Evolutionary conservation across 352 stramenopile genomes (phyloP).

Genomic region (Phytopythium aichiense): DNA sequence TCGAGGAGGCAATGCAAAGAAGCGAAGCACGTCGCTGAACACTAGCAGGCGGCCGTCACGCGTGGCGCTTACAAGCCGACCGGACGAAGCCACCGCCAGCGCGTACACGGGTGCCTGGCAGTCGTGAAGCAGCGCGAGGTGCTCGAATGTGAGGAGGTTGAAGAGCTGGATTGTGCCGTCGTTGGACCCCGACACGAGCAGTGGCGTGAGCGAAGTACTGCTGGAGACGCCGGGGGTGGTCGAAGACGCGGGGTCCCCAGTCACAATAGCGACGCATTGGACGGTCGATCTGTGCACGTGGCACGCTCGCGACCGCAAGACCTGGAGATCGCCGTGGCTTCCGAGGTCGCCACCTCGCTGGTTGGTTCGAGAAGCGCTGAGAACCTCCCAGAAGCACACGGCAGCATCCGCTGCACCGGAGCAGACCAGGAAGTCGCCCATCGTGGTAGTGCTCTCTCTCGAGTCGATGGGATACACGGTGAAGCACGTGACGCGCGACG

Average conservation of each 20-base stretch:
- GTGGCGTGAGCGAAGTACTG: not conserved
- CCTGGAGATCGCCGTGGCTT: not conserved
- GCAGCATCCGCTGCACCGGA: slow-evolving; percentile 52
- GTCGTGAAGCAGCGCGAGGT: slow-evolving; percentile 40
- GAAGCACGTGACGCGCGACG: slow-evolving; percentile 51
- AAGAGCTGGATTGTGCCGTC: slow-evolving; percentile 75
- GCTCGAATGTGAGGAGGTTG: slow-evolving; percentile 29
- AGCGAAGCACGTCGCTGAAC: slow-evolving; percentile 24
- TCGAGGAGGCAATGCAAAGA: not conserved
- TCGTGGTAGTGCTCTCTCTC: slow-evolving; percentile 1
- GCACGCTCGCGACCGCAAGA: slow-evolving; percentile 11
- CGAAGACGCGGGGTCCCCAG: not conserved
- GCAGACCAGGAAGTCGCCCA: slow-evolving; percentile 27
- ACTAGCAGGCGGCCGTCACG: slow-evolving; percentile 55
- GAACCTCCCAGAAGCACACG: slow-evolving; percentile 53
- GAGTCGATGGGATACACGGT: slow-evolving; percentile 5
- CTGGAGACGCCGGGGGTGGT: not conserved
- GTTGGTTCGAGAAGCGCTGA: not conserved
- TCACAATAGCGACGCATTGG: slow-evolving; percentile 36
- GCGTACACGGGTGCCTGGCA: slow-evolving; percentile 55
- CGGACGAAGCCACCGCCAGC: slow-evolving; percentile 20
- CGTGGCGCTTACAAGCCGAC: slow-evolving; percentile 55
- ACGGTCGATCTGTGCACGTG: slow-evolving; percentile 49
- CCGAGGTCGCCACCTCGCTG: not conserved
- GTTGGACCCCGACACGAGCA: slow-evolving; percentile 68